Conservation (phyloP, 768 basidiomycete genomes). For the Tricholoma flavovirens region DNA sequence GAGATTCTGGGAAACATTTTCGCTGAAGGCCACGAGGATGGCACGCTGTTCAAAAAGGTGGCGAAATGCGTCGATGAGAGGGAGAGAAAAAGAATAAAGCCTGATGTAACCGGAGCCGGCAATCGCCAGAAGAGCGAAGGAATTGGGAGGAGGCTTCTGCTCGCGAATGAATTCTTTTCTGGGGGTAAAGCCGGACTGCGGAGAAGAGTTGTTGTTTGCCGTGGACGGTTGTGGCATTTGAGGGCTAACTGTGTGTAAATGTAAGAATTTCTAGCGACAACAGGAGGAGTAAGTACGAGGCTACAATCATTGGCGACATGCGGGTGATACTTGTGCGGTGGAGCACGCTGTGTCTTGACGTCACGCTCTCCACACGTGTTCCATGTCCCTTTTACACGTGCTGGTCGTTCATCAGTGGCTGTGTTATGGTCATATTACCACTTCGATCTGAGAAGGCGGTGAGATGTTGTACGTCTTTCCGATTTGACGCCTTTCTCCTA, state of each 20-base stretch:
- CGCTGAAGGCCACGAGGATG: conserved; percentile 40
- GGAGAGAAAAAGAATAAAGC: conserved; percentile 61
- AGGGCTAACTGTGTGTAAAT: background rate
- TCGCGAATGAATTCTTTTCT: conserved; percentile 70
- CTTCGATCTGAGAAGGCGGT: conserved; percentile 88
- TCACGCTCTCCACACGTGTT: conserved; percentile 3
- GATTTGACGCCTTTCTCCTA: no score
- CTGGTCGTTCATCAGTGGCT: conserved; percentile 4
- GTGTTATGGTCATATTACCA: no score
- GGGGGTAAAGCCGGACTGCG: conserved; percentile 54
- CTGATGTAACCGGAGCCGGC: conserved; percentile 58
- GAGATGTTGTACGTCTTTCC: no score
- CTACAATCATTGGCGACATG: background rate
- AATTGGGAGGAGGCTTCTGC: conserved; percentile 41
- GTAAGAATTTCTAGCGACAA: background rate
- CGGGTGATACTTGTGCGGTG: background rate
- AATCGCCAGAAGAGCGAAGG: conserved; percentile 68
- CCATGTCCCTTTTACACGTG: background rate
- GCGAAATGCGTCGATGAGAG: conserved; percentile 48
- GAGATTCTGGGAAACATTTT: conserved; percentile 52
- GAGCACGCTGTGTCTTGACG: background rate
- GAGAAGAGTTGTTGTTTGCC: conserved; percentile 22
- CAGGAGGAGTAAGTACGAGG: background rate
- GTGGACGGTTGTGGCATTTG: conserved; percentile 14
- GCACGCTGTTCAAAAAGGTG: conserved; percentile 46